Evolutionary conservation across 2,329 filamentous ascomycete genomes (phyloP).

Genomic region (Fusarium austroafricanum): DNA sequence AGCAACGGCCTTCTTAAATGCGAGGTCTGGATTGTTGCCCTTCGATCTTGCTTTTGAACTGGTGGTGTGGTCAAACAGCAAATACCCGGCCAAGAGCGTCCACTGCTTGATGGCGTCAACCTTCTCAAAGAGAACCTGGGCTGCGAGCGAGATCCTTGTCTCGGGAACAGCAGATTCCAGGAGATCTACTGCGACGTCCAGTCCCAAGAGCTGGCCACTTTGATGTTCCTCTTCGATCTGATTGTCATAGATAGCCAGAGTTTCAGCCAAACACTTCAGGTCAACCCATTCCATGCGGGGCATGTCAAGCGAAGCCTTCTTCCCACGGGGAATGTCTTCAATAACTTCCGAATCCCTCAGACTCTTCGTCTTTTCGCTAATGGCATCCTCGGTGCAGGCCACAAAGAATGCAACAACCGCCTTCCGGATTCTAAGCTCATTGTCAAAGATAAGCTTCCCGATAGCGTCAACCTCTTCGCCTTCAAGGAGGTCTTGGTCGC

Average conservation of each 20-base stretch:
- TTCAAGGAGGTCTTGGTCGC: slow-evolving; percentile 87
- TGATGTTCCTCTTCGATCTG: slow-evolving; percentile 72
- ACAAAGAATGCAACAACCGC: slow-evolving; percentile 92
- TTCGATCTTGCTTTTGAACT: slow-evolving; percentile 65
- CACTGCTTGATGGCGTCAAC: slow-evolving; percentile 85
- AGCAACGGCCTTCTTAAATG: slow-evolving; percentile 78
- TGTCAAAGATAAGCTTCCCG: slow-evolving; percentile 89
- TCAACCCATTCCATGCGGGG: slow-evolving; percentile 89
- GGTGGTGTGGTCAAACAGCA: slow-evolving; percentile 89
- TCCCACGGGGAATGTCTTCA: slow-evolving; percentile 75
- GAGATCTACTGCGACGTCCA: slow-evolving; percentile 65
- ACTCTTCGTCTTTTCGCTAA: slow-evolving; percentile 83
- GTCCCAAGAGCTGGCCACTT: slow-evolving; percentile 56
- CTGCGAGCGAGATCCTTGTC: slow-evolving; percentile 86
- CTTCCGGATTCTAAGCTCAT: slow-evolving; percentile 85
- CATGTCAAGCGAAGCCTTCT: slow-evolving; percentile 79
- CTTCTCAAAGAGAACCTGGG: slow-evolving; percentile 85
- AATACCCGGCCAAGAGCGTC: slow-evolving; percentile 89
- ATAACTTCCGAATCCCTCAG: slow-evolving; percentile 83
- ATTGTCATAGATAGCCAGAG: slow-evolving; percentile 82
- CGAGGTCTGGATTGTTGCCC: slow-evolving; percentile 65
- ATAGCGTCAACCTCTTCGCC: slow-evolving; percentile 91
- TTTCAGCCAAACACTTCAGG: slow-evolving; percentile 89
- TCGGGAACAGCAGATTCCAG: slow-evolving; percentile 75
- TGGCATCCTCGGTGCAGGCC: slow-evolving; percentile 84